Conservation (phyloP, 768 basidiomycete species). For the Trichaptum fuscoviolaceum region DNA sequence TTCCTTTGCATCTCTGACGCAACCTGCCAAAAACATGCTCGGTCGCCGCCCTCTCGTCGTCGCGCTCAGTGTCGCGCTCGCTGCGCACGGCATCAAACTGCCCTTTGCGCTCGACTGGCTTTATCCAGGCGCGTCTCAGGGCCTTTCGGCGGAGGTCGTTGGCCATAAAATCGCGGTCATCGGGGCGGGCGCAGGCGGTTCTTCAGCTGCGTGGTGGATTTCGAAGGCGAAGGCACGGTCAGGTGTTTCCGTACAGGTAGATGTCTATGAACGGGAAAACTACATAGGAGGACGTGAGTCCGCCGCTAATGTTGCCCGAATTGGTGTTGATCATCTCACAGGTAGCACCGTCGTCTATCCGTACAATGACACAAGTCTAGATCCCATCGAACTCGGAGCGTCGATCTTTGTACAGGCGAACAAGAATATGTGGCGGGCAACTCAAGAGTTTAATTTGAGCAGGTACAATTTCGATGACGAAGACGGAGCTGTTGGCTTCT, state of each 20-base stretch:
- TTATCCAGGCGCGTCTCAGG: not conserved
- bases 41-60: not conserved
- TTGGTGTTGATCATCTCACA: conserved; percentile 24
- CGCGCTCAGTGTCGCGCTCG: not conserved
- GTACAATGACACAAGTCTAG: conserved; percentile 50
- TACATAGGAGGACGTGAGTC: conserved; percentile 85
- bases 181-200: conserved; percentile 86
- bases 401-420: conserved; percentile 82
- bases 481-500: conserved; percentile 53
- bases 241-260: conserved; percentile 66
- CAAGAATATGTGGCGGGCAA: conserved; percentile 66
- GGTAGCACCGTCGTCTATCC: conserved; percentile 79
- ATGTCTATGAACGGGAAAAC: conserved; percentile 72
- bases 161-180: conserved; percentile 73
- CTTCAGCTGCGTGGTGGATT: conserved; percentile 82
- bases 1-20: conserved; percentile 1
- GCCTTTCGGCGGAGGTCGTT: not conserved
- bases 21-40: not conserved
- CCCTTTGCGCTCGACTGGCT: conserved; percentile 3
- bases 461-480: conserved; percentile 44
- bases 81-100: not conserved
- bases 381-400: conserved; percentile 77
- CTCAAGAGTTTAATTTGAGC: conserved; percentile 73
- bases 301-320: conserved; percentile 9
- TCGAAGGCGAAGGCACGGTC: conserved; percentile 69